These are phyloP conservation scores for Corrigiola litoralis DNA, from an alignment of 179 eudicot genomes.

Conservation along the genomic window DNA sequence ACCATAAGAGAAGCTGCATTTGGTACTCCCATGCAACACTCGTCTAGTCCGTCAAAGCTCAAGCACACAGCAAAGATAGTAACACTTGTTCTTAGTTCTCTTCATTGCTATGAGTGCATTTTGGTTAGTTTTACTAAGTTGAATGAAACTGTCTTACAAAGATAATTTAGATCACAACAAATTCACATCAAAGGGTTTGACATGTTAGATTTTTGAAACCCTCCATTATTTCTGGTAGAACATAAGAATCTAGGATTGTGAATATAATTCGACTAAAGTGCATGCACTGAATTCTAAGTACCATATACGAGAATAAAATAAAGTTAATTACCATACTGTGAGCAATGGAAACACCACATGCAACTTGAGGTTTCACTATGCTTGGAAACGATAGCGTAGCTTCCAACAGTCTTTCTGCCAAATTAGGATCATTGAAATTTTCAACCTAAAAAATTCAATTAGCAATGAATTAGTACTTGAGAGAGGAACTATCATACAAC, in stretches of 20 bases:
- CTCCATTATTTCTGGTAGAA: too few species aligned
- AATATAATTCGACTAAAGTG: not conserved
- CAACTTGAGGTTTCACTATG: slow-evolving; percentile 98
- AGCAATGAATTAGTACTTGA: not conserved
- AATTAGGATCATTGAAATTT: slow-evolving; percentile 52
- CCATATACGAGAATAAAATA: not conserved
- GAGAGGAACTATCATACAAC: not conserved
- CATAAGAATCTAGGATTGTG: not conserved
- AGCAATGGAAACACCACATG: slow-evolving; percentile 90
- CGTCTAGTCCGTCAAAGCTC: too few species aligned
- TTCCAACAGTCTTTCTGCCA: slow-evolving; percentile 49
- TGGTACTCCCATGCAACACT: too few species aligned
- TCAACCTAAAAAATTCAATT: slow-evolving; percentile 61
- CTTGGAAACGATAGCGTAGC: slow-evolving; percentile 66
- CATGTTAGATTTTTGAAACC: not conserved
- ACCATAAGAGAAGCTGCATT: too few species aligned
- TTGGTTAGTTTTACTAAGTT: too few species aligned
- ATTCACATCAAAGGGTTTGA: not conserved
- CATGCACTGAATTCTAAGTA: not conserved
- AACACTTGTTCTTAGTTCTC: too few species aligned
- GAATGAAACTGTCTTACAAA: too few species aligned
- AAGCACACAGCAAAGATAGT: too few species aligned
- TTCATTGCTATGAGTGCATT: too few species aligned
- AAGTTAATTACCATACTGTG: slow-evolving; percentile 76
- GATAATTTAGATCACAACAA: too few species aligned